A percentile compares a stretch with the other conserved stretches of the same genome.
These are phyloP conservation scores for Mortierella sp. DNA, from an alignment of 371 early-diverging fungal species.

Conservation along the genomic window DNA sequence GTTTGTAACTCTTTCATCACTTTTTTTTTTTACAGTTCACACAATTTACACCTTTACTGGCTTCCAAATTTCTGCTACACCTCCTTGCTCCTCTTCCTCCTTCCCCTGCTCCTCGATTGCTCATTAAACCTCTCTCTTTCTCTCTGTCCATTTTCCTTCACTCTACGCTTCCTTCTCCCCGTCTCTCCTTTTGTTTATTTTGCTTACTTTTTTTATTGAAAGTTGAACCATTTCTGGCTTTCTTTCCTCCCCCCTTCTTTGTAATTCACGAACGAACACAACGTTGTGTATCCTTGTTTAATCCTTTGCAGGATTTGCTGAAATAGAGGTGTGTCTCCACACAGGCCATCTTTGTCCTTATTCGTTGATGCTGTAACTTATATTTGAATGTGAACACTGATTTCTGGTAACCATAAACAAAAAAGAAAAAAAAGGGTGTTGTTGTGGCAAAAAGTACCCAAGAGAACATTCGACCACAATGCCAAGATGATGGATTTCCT, in stretches of 20 bases:
- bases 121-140: constrained; percentile 7
- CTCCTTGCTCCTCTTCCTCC: constrained; percentile 34
- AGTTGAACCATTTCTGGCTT: background rate
- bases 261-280: constrained; percentile 30
- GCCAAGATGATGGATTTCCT: constrained; percentile 6
- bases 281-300: constrained; percentile 10
- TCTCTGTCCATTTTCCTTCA: constrained; percentile 7
- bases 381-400: background rate
- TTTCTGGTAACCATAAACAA: constrained; percentile 4
- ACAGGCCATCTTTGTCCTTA: background rate
- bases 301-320: constrained; percentile 13
- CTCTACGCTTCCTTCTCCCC: constrained; percentile 7
- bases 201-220: background rate
- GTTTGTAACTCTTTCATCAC: background rate
- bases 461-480: background rate
- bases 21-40: background rate
- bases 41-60: background rate
- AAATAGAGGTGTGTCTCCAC: constrained; percentile 5
- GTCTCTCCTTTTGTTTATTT: constrained; percentile 8
- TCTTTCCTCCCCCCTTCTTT: constrained; percentile 16
- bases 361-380: too few relatives aligned
- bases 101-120: constrained; percentile 34
- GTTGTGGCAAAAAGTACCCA: background rate
- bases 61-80: constrained; percentile 13
- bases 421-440: constrained; percentile 13